Base-by-base conservation (phyloP, 352 stramenopile species). In the Globisporangium sylvaticum region DNA sequence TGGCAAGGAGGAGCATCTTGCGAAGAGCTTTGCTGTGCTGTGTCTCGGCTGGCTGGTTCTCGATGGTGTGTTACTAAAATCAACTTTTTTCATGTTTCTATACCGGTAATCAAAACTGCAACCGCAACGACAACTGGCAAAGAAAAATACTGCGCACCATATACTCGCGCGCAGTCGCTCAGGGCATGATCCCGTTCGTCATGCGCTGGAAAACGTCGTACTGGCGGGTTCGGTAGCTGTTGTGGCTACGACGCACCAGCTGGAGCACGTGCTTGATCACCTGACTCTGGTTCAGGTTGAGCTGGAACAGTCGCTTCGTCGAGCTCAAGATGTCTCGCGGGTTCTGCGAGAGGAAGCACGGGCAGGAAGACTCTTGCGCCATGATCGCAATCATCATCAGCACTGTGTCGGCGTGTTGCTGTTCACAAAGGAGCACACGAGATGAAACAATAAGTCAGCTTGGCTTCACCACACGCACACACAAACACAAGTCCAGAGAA, bases 351-450 rank as follows among this genome's bases (percentile, higher is more conserved):
- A 92, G 68, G 67, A 99, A 99, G 78, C 96, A 99, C 55, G 95
- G 95, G 62, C 98, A 99, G 20, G 92, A 97, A 42, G 94, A 98
- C 64, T 98, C 85, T 31, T 97, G 86, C 6, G 95, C 94, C 78
- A 98, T 99, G 65, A 99, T 98, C 62, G 97, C 95, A 62, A 99
- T 97, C 72, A 99, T 91, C 63, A 97, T 95, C 32, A 98, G 69
- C 62, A 99, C 95, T 6, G 92, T 98, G 67, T 98, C 86, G 31
- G 83, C 83, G 63, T 99, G 84, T 92, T 92, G 84, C 79, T 91
- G 55, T 50, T 69, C 24, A 42, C 42, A 67, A 62, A 64, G 10
- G 48, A 68, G 66, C 22, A 74, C 37, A 70, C 20, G 39, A 50
- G 69, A 32, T 75, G 66, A 52, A 68, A 25, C 24, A 63, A 20